Base-by-base conservation (phyloP, 768 basidiomycete genomes). In the Amanita rimosa region DNA sequence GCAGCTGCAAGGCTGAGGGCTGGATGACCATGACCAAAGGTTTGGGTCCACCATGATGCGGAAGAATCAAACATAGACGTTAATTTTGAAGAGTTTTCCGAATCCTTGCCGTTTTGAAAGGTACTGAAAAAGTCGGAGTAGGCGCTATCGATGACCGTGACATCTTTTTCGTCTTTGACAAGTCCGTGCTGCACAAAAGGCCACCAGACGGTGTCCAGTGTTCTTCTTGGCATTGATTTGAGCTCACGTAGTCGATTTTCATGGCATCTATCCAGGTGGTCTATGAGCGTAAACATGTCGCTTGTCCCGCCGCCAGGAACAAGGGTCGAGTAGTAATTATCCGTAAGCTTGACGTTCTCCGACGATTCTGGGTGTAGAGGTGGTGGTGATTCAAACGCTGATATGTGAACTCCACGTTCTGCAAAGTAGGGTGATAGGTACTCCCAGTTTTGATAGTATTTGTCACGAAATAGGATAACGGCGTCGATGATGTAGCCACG, bases 31-130 rank as follows among this genome's bases (percentile, higher is more conserved):
- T 97, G 95, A 0, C 94, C 95, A 35, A 96, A 65, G 0, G 85
- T 76, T 64, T 98, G 95, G 0, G 93, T 98, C 92, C 95, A 98
- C 95, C 95, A 97, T 9, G 92, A 95, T 0, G 94, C 95, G 0
- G 94, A 96, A 3, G 88, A 84, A 58, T 97, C 94, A 54, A 92
- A 78, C 54, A 88, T 79, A 4, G 74, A 55, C 74, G 66, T 47
- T 68, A 71, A 48, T 64, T 79, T 44, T 39, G 54, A 60, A 22
- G 46, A 49, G 9, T 54, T 9, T 38, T 31, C 16, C 19, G 24
- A 5, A 14, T 26, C 40, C 59, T 26, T 7, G 65, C 51, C 17
- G n/a, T 60, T 62, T 48, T 73, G 69, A 54, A 79, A 83, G 41
- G 86, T 74, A 54, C 81, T 85, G 67, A 97, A 96, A 61, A 83